Base-by-base conservation (phyloP, 1,284 basidiomycete species). In the Bjerkandera adusta region DNA sequence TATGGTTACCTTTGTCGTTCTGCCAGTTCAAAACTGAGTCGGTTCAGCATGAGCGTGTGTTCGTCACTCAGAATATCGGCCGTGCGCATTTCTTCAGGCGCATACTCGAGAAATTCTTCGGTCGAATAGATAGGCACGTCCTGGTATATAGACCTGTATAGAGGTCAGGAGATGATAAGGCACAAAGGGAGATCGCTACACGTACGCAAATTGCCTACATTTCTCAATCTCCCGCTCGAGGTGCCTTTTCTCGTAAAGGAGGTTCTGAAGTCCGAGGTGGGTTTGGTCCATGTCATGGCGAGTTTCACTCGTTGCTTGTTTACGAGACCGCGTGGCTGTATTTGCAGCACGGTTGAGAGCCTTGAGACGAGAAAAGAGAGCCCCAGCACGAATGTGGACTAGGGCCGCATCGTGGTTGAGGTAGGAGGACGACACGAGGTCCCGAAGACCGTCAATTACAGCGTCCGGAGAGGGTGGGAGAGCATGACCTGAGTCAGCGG, bases 221-320 rank as follows among this genome's bases (percentile, higher is more conserved):
- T 91, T 91, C 58, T 90, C 88, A 25, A 91, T 91, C 68, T 91
- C 88, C 51, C 86, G 75, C 63, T 91, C 88, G 8, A 91, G 75
- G 61, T 91, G 88, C 24, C 89, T 72, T 61, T 88, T 89, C 65
- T 91, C 88, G 55, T 91, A 91, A 43, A 88, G 73, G 33, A 91
- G 68, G 55, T 91, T 91, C 64, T 91, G 88, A 26, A 91, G 76
- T 12, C 83, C 79, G 22, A 91, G 79, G 65, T 89, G 80, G 1
- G 86, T 82, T 66, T 89, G 84, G 67, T 91, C 89, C 85, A 91
- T 89, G 52, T 87, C 83, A 39, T 82, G 81, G 41, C 88, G 72
- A 3, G 84, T 81, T 36, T 83, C 82, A 6, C 80, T 72, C n/a
- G 87, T 88, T 33, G 77, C 74, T 49, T 88, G 84, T 59, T 88